phyloP scores from a whole-genome alignment of 208 protist genomes.

The Leishmania lainsoni region DNA sequence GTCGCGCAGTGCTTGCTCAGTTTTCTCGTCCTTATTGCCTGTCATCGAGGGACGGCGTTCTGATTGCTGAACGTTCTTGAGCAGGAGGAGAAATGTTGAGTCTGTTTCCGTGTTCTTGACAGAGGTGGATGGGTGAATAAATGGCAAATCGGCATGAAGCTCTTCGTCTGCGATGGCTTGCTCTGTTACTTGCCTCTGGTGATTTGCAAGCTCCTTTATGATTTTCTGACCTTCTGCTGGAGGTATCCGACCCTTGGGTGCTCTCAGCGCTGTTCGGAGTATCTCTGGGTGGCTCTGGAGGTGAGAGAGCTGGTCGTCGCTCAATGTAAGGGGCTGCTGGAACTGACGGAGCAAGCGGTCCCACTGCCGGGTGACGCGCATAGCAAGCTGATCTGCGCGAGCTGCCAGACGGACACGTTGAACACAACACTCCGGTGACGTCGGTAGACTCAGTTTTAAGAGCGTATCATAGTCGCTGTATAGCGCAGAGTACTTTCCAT shows the following conservation, averaged over 20 bases:
- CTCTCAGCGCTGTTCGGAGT: not conserved
- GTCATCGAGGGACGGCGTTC: not conserved
- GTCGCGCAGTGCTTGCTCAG: constrained; percentile 9
- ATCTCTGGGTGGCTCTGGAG: constrained; percentile 21
- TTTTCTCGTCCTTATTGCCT: not conserved
- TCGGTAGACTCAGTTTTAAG: not conserved
- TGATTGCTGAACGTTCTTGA: not conserved
- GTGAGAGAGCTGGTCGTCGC: constrained; percentile 30
- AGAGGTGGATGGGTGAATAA: constrained; percentile 1
- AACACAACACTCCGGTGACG: constrained; percentile 1
- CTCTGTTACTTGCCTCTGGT: not conserved
- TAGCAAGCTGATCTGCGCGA: constrained; percentile 43
- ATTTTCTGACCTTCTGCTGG: not conserved
- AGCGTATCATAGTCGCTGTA: constrained; percentile 11
- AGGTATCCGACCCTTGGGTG: not conserved
- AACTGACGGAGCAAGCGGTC: constrained; percentile 17
- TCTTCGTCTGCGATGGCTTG: not conserved
- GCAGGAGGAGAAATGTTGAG: not conserved
- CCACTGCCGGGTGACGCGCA: constrained; percentile 25
- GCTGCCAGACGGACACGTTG: constrained; percentile 31
- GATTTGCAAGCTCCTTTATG: not conserved
- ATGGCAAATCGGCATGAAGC: constrained; percentile 12
- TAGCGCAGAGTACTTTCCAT: constrained; percentile 28
- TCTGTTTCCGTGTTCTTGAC: not conserved
- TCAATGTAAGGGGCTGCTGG: constrained; percentile 6